These are phyloP conservation scores for Allium sativum DNA, from an alignment of 106 monocot genomes.

Conservation along the genomic window DNA sequence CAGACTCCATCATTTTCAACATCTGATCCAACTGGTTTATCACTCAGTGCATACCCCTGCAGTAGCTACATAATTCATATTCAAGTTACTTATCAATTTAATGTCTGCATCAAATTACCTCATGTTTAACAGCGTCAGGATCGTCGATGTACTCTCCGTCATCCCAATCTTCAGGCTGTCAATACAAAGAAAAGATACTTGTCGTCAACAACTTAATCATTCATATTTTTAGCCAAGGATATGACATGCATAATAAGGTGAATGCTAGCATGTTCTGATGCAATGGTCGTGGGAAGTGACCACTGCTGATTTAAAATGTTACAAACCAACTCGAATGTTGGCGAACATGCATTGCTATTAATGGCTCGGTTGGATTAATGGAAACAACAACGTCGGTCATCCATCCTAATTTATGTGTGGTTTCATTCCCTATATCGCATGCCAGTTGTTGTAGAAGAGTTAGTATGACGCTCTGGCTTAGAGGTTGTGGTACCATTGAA, in stretches of 20 bases:
- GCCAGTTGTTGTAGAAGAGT: conserved; percentile 64
- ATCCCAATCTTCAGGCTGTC: no score
- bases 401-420: conserved; percentile 44
- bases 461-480: conserved; percentile 60
- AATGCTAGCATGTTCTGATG: conserved; percentile 30
- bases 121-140: no score
- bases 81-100: no score
- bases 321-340: conserved; percentile 66
- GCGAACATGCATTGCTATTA: conserved; percentile 46
- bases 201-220: no score
- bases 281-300: conserved; percentile 22
- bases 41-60: no score
- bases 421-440: conserved; percentile 55
- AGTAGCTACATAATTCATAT: no score
- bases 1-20: no score
- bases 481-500: conserved; percentile 30
- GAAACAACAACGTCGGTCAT: conserved; percentile 52
- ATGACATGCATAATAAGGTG: conserved; percentile 55
- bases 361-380: conserved; percentile 52
- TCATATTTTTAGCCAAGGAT: no score
- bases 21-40: no score
- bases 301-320: conserved; percentile 36
- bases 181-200: no score
- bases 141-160: no score
- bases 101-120: no score